Percentiles rank a stretch among this genome's conserved stretches.
Evolutionary conservation across 306 rosid genomes (phyloP).

Genomic region (Vigna unguiculata): DNA sequence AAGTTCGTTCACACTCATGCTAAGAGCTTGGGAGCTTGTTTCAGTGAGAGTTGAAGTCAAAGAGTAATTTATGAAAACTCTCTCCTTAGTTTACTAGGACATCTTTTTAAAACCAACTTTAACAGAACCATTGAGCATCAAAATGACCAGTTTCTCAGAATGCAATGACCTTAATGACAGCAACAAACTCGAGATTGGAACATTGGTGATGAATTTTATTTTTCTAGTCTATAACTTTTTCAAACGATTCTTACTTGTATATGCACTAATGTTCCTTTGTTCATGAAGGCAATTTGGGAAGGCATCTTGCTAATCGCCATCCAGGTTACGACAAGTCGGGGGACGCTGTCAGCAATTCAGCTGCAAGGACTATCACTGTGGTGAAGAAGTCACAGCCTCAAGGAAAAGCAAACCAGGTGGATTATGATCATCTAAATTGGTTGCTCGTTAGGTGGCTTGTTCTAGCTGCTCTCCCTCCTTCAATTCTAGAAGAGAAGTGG

Average conservation of each 20-base stretch:
- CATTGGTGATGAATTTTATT: too few species aligned
- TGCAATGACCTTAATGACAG: too few species aligned
- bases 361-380: constrained; percentile 54
- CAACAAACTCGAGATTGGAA: too few species aligned
- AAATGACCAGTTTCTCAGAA: too few species aligned
- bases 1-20: too few species aligned
- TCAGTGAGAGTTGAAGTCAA: too few species aligned
- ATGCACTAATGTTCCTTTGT: constrained; percentile 41
- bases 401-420: constrained; percentile 68
- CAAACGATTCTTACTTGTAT: constrained; percentile 15
- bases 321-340: constrained; percentile 92
- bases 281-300: constrained; percentile 84
- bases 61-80: too few species aligned
- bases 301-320: constrained; percentile 94
- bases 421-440: constrained; percentile 95
- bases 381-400: constrained; percentile 76
- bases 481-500: constrained; percentile 89
- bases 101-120: too few species aligned
- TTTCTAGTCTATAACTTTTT: background rate
- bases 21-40: too few species aligned
- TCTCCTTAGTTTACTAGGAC: too few species aligned
- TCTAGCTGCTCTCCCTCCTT: constrained; percentile 83
- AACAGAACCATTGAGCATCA: background rate
- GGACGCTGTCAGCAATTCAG: constrained; percentile 57
- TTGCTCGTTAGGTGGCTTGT: constrained; percentile 89